phyloP scores from a whole-genome alignment of 306 rosid genomes.

The Astragalus membranaceus region DNA sequence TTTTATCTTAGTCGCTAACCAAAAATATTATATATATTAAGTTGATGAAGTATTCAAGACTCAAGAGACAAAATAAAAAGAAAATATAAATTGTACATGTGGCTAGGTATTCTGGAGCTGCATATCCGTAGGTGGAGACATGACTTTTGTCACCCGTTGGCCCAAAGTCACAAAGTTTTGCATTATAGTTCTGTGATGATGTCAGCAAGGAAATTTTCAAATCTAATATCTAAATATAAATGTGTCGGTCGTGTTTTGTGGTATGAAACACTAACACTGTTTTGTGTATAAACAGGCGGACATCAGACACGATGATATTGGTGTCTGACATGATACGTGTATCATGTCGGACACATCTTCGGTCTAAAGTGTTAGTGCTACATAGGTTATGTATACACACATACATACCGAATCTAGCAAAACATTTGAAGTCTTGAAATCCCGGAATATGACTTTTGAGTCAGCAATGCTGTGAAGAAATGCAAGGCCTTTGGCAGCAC shows the following conservation, averaged over 20 bases:
- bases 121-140: constrained; percentile 52
- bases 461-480: constrained; percentile 50
- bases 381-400: neutral
- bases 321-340: no score
- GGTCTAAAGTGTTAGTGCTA: no score
- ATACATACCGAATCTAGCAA: constrained; percentile 56
- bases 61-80: neutral
- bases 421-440: constrained; percentile 54
- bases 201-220: constrained; percentile 12
- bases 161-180: constrained; percentile 56
- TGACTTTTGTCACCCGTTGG: constrained; percentile 39
- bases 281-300: no score
- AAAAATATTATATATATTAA: neutral
- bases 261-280: no score
- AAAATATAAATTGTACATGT: constrained; percentile 30
- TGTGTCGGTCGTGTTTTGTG: no score
- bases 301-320: no score
- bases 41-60: neutral
- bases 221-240: neutral
- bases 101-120: constrained; percentile 59
- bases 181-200: constrained; percentile 42
- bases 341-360: no score
- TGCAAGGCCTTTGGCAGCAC: constrained; percentile 71
- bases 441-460: constrained; percentile 41
- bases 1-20: neutral